phyloP scores from a whole-genome alignment of 2,329 filamentous ascomycete genomes.

The Tolypocladium tropicale region DNA sequence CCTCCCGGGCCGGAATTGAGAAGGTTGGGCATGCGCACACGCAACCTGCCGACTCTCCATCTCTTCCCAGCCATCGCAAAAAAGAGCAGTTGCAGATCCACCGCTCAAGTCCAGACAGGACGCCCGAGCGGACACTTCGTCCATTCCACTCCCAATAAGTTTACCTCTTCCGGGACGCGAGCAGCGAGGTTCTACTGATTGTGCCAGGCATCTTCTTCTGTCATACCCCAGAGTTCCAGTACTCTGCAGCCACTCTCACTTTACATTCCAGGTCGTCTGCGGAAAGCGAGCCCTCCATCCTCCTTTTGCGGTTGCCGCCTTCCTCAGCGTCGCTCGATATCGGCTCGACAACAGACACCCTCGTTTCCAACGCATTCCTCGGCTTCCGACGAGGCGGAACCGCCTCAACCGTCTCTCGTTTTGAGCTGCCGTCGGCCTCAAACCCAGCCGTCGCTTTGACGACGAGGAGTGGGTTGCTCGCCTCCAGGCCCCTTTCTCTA shows the following conservation, averaged over 20 bases:
- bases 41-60: background rate
- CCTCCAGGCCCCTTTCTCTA: background rate
- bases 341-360: background rate
- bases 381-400: no score
- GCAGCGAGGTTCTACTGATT: background rate
- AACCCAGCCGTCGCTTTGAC: background rate
- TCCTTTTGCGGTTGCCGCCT: no score
- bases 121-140: background rate
- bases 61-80: slow-evolving; percentile 2
- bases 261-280: background rate
- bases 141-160: background rate
- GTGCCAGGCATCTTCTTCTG: background rate
- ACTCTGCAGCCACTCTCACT: background rate
- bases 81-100: background rate
- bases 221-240: background rate
- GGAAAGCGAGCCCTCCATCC: background rate
- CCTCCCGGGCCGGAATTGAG: slow-evolving; percentile 4
- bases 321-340: background rate
- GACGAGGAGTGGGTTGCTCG: background rate
- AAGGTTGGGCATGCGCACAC: background rate
- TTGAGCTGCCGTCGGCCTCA: background rate
- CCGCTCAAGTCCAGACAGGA: background rate
- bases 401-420: background rate
- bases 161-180: background rate
- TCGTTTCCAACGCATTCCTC: background rate